Percentiles rank a stretch among this genome's conserved stretches.
phyloP scores from a whole-genome alignment of 345 rosid genomes.

The Hirschfeldia incana region DNA sequence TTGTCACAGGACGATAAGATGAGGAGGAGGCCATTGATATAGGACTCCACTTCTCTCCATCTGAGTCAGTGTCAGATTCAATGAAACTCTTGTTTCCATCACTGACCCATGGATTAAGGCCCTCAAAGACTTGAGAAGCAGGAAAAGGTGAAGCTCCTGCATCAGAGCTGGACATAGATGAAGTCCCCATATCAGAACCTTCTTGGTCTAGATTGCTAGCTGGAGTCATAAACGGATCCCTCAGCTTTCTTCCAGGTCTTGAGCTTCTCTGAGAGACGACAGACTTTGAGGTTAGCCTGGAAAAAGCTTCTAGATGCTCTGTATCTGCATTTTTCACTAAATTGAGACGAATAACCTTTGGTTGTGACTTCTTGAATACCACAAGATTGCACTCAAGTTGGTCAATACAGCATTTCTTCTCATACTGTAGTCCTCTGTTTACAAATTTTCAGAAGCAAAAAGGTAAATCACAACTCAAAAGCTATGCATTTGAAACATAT shows the following conservation, averaged over 20 bases:
- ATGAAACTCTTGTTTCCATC: constrained; percentile 52
- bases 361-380: constrained; percentile 77
- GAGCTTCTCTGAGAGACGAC: constrained; percentile 31
- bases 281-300: constrained; percentile 38
- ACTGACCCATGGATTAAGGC: constrained; percentile 24
- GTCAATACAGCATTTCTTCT: constrained; percentile 77
- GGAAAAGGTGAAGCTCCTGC: constrained; percentile 78
- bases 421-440: constrained; percentile 72
- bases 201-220: constrained; percentile 52
- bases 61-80: constrained; percentile 71
- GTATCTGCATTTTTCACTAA: constrained; percentile 63
- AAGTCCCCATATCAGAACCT: constrained; percentile 66
- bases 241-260: constrained; percentile 42
- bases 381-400: constrained; percentile 90
- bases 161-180: constrained; percentile 91
- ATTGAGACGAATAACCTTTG: constrained; percentile 84
- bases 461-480: neutral
- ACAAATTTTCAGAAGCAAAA: constrained; percentile 5
- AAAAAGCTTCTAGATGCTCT: constrained; percentile 43
- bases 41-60: constrained; percentile 52
- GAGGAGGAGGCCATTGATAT: constrained; percentile 50
- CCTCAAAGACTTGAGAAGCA: constrained; percentile 29
- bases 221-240: constrained; percentile 87
- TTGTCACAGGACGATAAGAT: neutral
- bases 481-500: neutral